Conservation (phyloP, 805 yeast species). For the Candida schatavii region DNA sequence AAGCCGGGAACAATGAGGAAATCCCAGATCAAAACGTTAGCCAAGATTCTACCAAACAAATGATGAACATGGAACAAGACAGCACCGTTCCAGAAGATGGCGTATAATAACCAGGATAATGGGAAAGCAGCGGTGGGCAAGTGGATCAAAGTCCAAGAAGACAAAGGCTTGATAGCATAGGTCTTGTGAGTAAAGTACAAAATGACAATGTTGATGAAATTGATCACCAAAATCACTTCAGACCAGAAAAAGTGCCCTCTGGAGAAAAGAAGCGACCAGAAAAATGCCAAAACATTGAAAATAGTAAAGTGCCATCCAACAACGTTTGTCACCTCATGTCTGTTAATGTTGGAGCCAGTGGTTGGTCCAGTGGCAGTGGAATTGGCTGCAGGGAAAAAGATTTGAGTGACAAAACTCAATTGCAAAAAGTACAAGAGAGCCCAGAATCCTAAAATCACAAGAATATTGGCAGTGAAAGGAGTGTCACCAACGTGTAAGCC, state of each 20-base stretch:
- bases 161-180: constrained; percentile 48
- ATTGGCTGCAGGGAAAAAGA: constrained; percentile 33
- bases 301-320: constrained; percentile 62
- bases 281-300: constrained; percentile 57
- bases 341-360: constrained; percentile 12
- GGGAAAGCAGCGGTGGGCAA: constrained; percentile 68
- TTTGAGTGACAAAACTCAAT: constrained; percentile 45
- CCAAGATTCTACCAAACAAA: constrained; percentile 62
- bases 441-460: constrained; percentile 59
- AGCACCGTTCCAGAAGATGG: constrained; percentile 84
- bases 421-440: constrained; percentile 51
- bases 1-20: constrained; percentile 63
- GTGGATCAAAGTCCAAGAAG: constrained; percentile 59
- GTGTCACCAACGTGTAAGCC: constrained; percentile 57
- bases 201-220: constrained; percentile 56
- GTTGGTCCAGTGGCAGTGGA: constrained; percentile 12
- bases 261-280: constrained; percentile 65
- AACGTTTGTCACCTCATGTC: constrained; percentile 26
- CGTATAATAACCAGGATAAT: constrained; percentile 68
- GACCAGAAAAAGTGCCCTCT: constrained; percentile 55
- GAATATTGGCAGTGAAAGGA: constrained; percentile 63
- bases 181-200: constrained; percentile 62
- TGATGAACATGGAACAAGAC: constrained; percentile 61
- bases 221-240: constrained; percentile 56
- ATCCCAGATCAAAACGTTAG: constrained; percentile 77